These are phyloP conservation scores for Flagelloscypha sp. DNA, from an alignment of 768 basidiomycete species.

Conservation along the genomic window DNA sequence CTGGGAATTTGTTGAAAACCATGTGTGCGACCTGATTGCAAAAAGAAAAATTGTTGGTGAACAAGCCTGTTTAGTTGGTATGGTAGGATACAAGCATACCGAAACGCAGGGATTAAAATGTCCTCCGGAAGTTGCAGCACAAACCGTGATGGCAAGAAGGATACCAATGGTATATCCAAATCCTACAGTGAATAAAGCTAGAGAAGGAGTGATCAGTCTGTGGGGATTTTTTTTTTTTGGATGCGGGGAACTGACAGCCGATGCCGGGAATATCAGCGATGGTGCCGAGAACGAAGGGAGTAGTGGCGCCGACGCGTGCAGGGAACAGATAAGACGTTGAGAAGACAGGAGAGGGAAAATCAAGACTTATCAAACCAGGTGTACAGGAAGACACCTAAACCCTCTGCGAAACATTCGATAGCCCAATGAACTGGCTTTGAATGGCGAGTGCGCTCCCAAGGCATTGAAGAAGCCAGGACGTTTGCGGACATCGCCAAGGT, in stretches of 20 bases:
- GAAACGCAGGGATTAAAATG: slow-evolving; percentile 64
- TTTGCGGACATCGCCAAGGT: slow-evolving; percentile 33
- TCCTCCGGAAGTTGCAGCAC: slow-evolving; percentile 46
- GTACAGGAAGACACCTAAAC: slow-evolving; percentile 60
- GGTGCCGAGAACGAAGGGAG: slow-evolving; percentile 40
- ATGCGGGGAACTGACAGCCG: slow-evolving; percentile 35
- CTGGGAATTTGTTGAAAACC: slow-evolving; percentile 48
- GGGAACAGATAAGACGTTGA: not conserved
- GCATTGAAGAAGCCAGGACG: slow-evolving; percentile 29
- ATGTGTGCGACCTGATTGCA: too few species aligned
- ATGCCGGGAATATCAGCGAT: slow-evolving; percentile 31
- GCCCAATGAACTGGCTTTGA: slow-evolving; percentile 41
- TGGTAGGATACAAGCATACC: too few species aligned
- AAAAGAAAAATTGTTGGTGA: too few species aligned
- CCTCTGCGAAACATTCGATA: slow-evolving; percentile 53
- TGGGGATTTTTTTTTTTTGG: not conserved
- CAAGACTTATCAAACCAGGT: slow-evolving; percentile 37
- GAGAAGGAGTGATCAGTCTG: slow-evolving; percentile 3
- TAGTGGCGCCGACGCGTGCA: slow-evolving; percentile 47
- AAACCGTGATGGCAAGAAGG: slow-evolving; percentile 46
- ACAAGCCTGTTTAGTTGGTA: too few species aligned
- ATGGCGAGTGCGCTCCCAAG: slow-evolving; percentile 31
- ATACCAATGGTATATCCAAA: slow-evolving; percentile 53
- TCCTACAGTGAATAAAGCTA: slow-evolving; percentile 51
- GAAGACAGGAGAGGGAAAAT: not conserved